phyloP scores from a whole-genome alignment of 129 eudicot species.

The Centella asiatica region DNA sequence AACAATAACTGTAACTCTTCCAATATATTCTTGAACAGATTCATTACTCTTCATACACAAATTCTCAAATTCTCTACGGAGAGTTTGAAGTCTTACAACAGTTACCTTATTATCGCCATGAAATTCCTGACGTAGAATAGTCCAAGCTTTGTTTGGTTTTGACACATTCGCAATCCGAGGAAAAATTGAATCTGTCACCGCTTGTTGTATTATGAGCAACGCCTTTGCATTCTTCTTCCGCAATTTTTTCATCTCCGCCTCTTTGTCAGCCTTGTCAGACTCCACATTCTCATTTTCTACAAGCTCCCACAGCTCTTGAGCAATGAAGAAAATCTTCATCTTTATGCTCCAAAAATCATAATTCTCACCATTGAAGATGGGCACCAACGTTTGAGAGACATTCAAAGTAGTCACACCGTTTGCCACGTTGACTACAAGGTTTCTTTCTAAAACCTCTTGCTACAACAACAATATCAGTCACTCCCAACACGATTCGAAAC shows the following conservation, averaged over 20 bases:
- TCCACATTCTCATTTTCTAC: too few species aligned
- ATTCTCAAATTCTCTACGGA: background rate
- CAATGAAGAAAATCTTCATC: too few species aligned
- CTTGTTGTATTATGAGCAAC: background rate
- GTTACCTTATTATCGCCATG: conserved; percentile 2
- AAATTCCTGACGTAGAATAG: background rate
- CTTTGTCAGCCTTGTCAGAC: too few species aligned
- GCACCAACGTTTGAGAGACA: too few species aligned
- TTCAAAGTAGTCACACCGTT: too few species aligned
- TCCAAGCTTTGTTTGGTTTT: background rate
- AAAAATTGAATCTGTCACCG: background rate
- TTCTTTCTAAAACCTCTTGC: too few species aligned
- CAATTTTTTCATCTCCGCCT: background rate
- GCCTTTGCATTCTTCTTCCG: background rate
- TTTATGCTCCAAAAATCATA: too few species aligned
- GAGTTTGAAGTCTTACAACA: background rate
- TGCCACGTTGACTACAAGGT: too few species aligned
- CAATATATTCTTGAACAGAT: conserved; percentile 2
- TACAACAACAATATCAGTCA: too few species aligned
- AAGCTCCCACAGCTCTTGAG: too few species aligned
- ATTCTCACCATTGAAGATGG: too few species aligned
- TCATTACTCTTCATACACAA: background rate
- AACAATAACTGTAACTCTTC: background rate
- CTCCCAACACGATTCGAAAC: too few species aligned
- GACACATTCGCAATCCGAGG: background rate